Percentiles rank a stretch among this genome's conserved stretches.
These are phyloP conservation scores for Edaphochlamys debaryana DNA, from an alignment of 139 green algal species.

Conservation along the genomic window DNA sequence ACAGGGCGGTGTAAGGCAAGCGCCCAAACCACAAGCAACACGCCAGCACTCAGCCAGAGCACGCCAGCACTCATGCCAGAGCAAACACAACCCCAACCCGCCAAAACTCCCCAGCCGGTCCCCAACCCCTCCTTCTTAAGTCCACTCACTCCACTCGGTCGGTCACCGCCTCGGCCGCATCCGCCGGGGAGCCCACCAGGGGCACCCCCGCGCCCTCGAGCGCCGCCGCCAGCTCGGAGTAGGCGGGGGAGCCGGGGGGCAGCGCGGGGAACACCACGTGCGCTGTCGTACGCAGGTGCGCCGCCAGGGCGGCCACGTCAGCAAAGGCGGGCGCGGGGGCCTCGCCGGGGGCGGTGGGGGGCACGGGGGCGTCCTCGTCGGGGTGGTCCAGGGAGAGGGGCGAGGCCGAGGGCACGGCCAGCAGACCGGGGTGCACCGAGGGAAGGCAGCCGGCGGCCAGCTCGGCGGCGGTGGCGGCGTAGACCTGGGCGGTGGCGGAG, in stretches of 20 bases:
- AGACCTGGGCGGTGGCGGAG: background rate
- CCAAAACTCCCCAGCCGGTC: too few relatives aligned
- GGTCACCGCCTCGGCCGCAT: constrained; percentile 20
- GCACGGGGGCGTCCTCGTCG: too few relatives aligned
- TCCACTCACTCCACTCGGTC: constrained; percentile 45
- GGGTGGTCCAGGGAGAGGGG: too few relatives aligned
- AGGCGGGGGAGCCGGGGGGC: background rate
- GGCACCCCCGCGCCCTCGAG: constrained; percentile 60
- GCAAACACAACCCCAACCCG: too few relatives aligned
- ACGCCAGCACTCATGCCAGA: too few relatives aligned
- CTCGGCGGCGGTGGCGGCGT: constrained; percentile 24
- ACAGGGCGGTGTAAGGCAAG: too few relatives aligned
- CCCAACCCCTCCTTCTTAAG: too few relatives aligned
- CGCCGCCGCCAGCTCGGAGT: constrained; percentile 41
- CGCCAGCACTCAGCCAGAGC: too few relatives aligned
- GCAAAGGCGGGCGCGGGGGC: too few relatives aligned
- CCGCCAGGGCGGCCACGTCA: constrained; percentile 36
- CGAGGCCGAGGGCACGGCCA: background rate
- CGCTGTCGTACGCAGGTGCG: constrained; percentile 47
- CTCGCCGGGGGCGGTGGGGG: too few relatives aligned
- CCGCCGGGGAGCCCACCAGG: constrained; percentile 54
- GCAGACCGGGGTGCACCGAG: constrained; percentile 19
- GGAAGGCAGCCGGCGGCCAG: constrained; percentile 32
- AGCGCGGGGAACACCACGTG: constrained; percentile 52
- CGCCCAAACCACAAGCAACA: too few relatives aligned